Evolutionary conservation across 805 yeast species (phyloP), one percentile per base, ranked within the genome.

Genomic region (Kuraishia molischiana): DNA sequence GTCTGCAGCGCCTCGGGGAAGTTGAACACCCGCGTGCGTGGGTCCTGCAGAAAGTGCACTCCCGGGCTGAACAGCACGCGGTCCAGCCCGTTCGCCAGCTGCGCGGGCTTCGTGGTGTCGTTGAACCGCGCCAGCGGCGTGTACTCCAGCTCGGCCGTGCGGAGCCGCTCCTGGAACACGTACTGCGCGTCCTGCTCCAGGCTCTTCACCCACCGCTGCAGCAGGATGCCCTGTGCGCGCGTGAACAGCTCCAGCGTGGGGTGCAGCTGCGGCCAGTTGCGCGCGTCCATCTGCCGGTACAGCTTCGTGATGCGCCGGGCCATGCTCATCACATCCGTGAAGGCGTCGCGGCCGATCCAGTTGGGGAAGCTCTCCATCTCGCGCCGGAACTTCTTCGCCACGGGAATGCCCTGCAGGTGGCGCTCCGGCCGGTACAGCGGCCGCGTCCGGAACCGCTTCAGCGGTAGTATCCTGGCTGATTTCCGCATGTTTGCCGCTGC

Each of bases 41-140:
- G 79, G 57, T 89, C 96, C 50, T 75, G 77, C 24, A 84, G 56
- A 42, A 72, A 79, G 47, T 87, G 95, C 2, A 85, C 79, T 0
- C 72, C 94, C 54, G 95, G 95, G 22, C 81, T 77, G 53, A 82
- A 85, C 10, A 90, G 58, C 0, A 82, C 87, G 31, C 82, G 61
- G 28, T 82, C 80, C 15, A 92, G 66, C 36, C 70, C 72, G 48
- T 83, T 86, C 8, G 77, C 71, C 29, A 90, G 58, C 14, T 46
- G 51, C 0, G 95, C 89, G 37, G 79, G 38, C 38, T 26, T 20
- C 29, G 31, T 24, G 30, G 20, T 5, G 14, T 26, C 3, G 14
- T 17, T 22, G 26, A 22, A 22, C 13, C 15, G 19, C 21, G 13
- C 21, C 20, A 34, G 9, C 15, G 36, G 36, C 15, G 30, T 26